Evolutionary conservation across 148 eudicot genomes (phyloP).

Genomic region (Camellia lanceoleosa): DNA sequence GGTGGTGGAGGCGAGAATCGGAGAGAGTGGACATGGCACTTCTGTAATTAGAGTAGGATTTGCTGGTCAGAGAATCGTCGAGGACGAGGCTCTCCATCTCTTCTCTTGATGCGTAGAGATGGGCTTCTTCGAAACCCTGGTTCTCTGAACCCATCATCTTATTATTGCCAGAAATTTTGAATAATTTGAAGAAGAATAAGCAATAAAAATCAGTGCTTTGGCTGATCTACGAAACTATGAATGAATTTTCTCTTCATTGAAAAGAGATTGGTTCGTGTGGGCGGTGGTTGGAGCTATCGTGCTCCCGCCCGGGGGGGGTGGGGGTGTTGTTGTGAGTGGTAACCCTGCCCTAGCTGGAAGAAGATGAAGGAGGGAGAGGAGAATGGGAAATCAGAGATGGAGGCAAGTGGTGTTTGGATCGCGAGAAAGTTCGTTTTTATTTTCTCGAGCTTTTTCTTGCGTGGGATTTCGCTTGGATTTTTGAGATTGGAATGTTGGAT

Average conservation of each 20-base stretch:
- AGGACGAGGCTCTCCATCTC: conserved; percentile 42
- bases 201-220: too few species aligned
- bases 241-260: too few species aligned
- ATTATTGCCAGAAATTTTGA: neutral
- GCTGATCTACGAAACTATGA: too few species aligned
- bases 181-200: neutral
- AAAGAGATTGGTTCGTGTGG: neutral
- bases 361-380: neutral
- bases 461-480: neutral
- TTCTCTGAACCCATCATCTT: conserved; percentile 51
- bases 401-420: neutral
- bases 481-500: neutral
- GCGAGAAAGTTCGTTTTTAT: neutral
- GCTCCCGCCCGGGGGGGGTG: neutral
- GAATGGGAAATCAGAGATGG: neutral
- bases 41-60: conserved; percentile 50
- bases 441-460: neutral
- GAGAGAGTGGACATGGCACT: conserved; percentile 52
- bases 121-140: conserved; percentile 19
- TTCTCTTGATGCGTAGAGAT: conserved; percentile 25
- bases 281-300: conserved; percentile 8
- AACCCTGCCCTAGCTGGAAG: neutral
- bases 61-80: conserved; percentile 41
- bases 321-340: neutral
- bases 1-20: conserved; percentile 42